A percentile compares a stretch with the other conserved stretches of the same genome.
These are phyloP conservation scores for Phytophthora citrophthora DNA, from an alignment of 352 stramenopile genomes.

Conservation along the genomic window DNA sequence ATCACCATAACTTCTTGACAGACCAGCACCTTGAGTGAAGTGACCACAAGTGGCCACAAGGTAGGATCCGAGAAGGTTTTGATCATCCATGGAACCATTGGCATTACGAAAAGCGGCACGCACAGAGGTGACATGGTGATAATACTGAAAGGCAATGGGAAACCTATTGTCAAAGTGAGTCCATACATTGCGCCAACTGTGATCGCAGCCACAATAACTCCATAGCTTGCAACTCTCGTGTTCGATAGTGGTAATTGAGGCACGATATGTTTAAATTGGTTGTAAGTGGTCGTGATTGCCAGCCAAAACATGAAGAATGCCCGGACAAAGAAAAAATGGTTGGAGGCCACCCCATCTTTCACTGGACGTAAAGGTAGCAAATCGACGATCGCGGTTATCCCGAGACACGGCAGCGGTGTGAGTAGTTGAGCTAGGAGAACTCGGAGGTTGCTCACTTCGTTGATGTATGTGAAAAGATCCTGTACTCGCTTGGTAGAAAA, in stretches of 20 bases:
- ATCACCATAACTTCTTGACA: slow-evolving; percentile 26
- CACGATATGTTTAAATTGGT: slow-evolving; percentile 27
- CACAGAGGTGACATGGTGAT: slow-evolving; percentile 19
- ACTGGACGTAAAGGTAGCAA: slow-evolving; percentile 11
- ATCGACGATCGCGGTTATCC: slow-evolving; percentile 18
- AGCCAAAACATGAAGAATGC: slow-evolving; percentile 22
- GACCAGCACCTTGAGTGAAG: slow-evolving; percentile 17
- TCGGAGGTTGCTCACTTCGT: slow-evolving; percentile 1
- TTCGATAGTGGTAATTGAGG: slow-evolving; percentile 7
- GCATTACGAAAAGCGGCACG: slow-evolving; percentile 5
- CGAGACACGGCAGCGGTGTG: slow-evolving; percentile 19
- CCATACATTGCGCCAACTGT: slow-evolving; percentile 6
- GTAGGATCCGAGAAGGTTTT: slow-evolving; percentile 7
- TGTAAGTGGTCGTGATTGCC: slow-evolving; percentile 12
- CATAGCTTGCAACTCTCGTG: background rate
- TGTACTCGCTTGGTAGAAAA: slow-evolving; percentile 21
- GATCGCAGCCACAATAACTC: slow-evolving; percentile 8
- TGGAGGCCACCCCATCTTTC: slow-evolving; percentile 7
- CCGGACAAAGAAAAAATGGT: slow-evolving; percentile 19
- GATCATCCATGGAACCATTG: slow-evolving; percentile 7
- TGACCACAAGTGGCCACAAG: slow-evolving; percentile 4
- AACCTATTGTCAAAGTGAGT: slow-evolving; percentile 28
- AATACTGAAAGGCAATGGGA: slow-evolving; percentile 43
- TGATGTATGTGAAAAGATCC: slow-evolving; percentile 12
- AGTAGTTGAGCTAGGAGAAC: slow-evolving; percentile 11